phyloP scores from a whole-genome alignment of 805 yeast genomes.

The Diddensiella santjacobensis region DNA sequence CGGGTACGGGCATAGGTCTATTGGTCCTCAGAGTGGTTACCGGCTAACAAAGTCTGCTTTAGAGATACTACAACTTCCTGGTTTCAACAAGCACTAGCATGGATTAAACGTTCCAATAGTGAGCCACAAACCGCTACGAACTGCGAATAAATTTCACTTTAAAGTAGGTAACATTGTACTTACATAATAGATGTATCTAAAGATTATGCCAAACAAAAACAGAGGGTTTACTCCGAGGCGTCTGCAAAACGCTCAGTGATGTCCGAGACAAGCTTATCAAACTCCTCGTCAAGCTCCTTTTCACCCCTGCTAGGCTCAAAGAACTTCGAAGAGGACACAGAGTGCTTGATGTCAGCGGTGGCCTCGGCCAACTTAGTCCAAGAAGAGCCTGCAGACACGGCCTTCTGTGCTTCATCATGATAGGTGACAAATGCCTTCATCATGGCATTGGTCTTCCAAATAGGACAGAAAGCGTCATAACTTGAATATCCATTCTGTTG shows the following conservation, averaged over 20 bases:
- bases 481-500: slow-evolving; percentile 99
- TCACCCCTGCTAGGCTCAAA: slow-evolving; percentile 93
- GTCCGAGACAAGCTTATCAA: slow-evolving; percentile 65
- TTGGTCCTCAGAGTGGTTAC: too few relatives aligned
- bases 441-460: slow-evolving; percentile 98
- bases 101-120: too few relatives aligned
- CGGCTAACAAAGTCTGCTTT: too few relatives aligned
- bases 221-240: slow-evolving; percentile 67
- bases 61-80: too few relatives aligned
- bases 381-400: slow-evolving; percentile 85
- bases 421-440: slow-evolving; percentile 91
- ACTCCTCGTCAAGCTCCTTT: slow-evolving; percentile 68
- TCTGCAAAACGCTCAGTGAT: slow-evolving; percentile 93
- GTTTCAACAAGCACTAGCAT: too few relatives aligned
- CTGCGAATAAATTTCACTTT: too few relatives aligned
- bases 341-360: slow-evolving; percentile 86
- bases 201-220: not conserved
- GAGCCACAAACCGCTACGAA: too few relatives aligned
- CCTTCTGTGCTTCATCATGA: slow-evolving; percentile 96
- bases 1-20: not conserved
- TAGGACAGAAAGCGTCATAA: slow-evolving; percentile 98
- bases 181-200: not conserved
- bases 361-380: slow-evolving; percentile 92
- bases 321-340: slow-evolving; percentile 92
- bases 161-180: too few relatives aligned